Base-by-base conservation (phyloP, 2,329 filamentous ascomycete genomes). In the Exophiala sp. region DNA sequence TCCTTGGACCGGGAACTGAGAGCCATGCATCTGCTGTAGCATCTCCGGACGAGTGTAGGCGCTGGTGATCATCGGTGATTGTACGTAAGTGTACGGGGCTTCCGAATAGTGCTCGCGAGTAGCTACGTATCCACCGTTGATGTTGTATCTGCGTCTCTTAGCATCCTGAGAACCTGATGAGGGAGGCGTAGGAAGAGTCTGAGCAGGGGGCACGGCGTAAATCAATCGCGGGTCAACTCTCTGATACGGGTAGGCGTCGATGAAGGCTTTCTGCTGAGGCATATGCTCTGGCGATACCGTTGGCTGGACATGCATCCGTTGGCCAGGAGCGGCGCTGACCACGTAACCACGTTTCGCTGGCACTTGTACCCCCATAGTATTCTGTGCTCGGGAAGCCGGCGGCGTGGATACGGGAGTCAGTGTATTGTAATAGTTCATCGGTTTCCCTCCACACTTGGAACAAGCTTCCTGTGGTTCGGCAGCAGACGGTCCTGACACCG, bases 121-220 rank as follows among this genome's bases (percentile, higher is more conserved):
- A 57, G 68, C 66, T 54, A 68, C 60, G 57, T 71, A 64, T 58
- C 68, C 58, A 51, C 66, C 64, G 46, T 66, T 66, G 37, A 70
- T 71, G 55, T 78, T 78, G 60, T 78, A 78, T 30, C 83, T 78
- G 18, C 83, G 78, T 49, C 82, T 77, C 63, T 86, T 86, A 22
- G 69, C 66, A 46, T 85, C 82, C 8, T 75, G 72, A n/a, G 50
- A 55, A 13, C 58, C 58, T 2, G 43, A 35, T 16, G 55, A 54
- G 10, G 52, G 54, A 32, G 55, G 54, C 34, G 50, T 49, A 13
- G 52, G 57, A 18, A 57, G 48, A 21, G 49, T 30, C 23, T 52
- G 49, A 14, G 46, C 18, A n/a, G 58, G 32, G 29, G 54, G 46
- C 14, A 57, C 47, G 1, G 54, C 52, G 44, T 59, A 60, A 9